Evolutionary conservation across 2,329 filamentous ascomycete species (phyloP).

Genomic region (Ampelomyces quisqualis): DNA sequence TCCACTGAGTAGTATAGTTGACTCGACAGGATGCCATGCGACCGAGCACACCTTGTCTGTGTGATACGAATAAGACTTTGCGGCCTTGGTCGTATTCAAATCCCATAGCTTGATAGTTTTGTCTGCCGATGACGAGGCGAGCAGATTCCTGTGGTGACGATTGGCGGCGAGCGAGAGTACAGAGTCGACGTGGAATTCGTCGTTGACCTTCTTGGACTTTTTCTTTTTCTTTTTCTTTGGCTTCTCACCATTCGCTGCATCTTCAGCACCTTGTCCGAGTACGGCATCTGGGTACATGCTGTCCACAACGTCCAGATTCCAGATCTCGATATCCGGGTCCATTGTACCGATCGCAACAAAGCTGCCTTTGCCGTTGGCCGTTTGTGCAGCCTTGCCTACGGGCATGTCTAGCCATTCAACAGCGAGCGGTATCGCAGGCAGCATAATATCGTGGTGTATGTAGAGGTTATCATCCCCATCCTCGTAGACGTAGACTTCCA

Average conservation of each 20-base stretch:
- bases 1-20: constrained; percentile 85
- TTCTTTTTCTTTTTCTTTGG: constrained; percentile 89
- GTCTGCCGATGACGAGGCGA: constrained; percentile 93
- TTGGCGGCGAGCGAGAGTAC: constrained; percentile 90
- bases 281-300: constrained; percentile 98
- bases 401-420: constrained; percentile 94
- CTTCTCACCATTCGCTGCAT: constrained; percentile 57
- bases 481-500: constrained; percentile 97
- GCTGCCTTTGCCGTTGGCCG: constrained; percentile 71
- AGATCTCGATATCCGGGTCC: constrained; percentile 97
- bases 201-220: constrained; percentile 84
- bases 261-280: constrained; percentile 66
- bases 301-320: constrained; percentile 94
- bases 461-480: constrained; percentile 95
- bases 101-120: constrained; percentile 99
- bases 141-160: constrained; percentile 86
- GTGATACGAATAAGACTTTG: constrained; percentile 93
- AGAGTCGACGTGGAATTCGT: constrained; percentile 90
- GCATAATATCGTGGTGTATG: constrained; percentile 99
- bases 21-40: constrained; percentile 85
- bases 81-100: constrained; percentile 84
- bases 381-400: constrained; percentile 63
- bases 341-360: constrained; percentile 95
- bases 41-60: constrained; percentile 97
- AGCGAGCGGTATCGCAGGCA: constrained; percentile 91